Conservation (phyloP, 2,329 filamentous ascomycete genomes). For the Alternaria infectoria region DNA sequence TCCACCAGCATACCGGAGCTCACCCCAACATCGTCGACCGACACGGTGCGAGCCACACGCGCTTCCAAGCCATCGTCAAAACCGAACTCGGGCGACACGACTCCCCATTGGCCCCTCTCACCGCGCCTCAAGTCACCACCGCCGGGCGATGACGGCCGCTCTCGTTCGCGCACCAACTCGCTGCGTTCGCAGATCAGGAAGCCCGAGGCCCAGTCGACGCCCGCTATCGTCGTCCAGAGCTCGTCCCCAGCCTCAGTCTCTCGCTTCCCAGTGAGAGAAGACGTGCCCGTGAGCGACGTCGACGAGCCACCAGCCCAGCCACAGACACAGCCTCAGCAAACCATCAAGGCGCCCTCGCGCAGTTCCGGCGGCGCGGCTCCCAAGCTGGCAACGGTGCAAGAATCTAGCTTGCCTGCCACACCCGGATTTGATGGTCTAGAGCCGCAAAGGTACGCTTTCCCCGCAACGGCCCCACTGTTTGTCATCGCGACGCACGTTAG, state of each 20-base stretch:
- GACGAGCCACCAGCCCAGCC: constrained; percentile 41
- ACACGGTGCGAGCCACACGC: constrained; percentile 67
- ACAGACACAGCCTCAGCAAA: constrained; percentile 19
- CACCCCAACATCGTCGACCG: constrained; percentile 62
- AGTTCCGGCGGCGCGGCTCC: constrained; percentile 64
- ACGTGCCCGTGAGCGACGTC: constrained; percentile 38
- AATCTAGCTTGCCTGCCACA: constrained; percentile 76
- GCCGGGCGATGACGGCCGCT: constrained; percentile 38
- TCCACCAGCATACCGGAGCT: constrained; percentile 71
- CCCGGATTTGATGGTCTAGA: constrained; percentile 58
- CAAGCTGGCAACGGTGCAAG: constrained; percentile 87
- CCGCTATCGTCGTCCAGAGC: constrained; percentile 55
- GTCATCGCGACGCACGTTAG: constrained; percentile 34
- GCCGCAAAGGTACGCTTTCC: constrained; percentile 39
- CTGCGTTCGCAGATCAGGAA: constrained; percentile 46
- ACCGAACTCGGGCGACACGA: constrained; percentile 52
- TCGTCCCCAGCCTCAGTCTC: constrained; percentile 50
- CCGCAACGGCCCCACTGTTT: constrained; percentile 37
- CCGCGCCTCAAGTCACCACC: constrained; percentile 80
- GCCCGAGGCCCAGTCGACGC: constrained; percentile 42
- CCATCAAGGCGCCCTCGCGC: constrained; percentile 55
- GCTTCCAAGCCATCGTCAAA: constrained; percentile 68
- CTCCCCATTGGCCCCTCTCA: constrained; percentile 77
- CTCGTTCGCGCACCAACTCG: constrained; percentile 54
- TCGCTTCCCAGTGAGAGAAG: constrained; percentile 38